Base-by-base conservation (phyloP, 371 early-diverging fungal genomes). In the Apophysomyces ossiformis region DNA sequence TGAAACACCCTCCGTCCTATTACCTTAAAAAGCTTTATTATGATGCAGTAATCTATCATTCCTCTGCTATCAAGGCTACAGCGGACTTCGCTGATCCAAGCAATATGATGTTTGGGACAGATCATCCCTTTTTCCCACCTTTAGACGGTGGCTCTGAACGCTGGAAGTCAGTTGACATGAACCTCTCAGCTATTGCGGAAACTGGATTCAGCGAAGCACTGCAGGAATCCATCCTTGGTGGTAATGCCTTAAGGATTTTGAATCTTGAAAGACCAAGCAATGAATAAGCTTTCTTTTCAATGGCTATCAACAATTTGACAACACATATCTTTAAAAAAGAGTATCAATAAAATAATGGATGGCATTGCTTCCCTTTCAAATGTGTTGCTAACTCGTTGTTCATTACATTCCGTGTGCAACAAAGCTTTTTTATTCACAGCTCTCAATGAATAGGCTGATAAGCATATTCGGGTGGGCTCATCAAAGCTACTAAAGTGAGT, bases 401-500 rank as follows among this genome's bases (percentile, higher is more conserved):
- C 32, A 2, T 26, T 26, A 26, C 32, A 26, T 26, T 26, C 32
- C 32, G 32, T 26, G 2, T 37, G 39, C 8, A 8, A 59, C 11
- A 11, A 59, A 59, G 37, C 7, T 7, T 21, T 9, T 47, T 47
- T 50, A 50, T 50, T 50, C 21, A 7, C 2, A n/a, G 9, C 7
- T 2, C 16, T 50, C 54, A 71, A 57, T 65, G 41, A 32, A 75
- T 58, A 65, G 71, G 66, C 46, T 76, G 69, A 44, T 82, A 82
- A 4, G 71, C 67, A 57, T 82, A 82, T 58, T 77, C 80, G 5
- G 83, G 83, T 36, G 83, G 83, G 45, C 78, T 71, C 6, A 82
- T 56, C 0, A 78, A 21, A 16, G 73, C 80, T 39, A 79, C 43
- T 18, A 82, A 39, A 0, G 74, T 65, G 0, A 82, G 58, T 4